Evolutionary conservation across 768 basidiomycete genomes (phyloP).

Genomic region (Chalciporus chontae): DNA sequence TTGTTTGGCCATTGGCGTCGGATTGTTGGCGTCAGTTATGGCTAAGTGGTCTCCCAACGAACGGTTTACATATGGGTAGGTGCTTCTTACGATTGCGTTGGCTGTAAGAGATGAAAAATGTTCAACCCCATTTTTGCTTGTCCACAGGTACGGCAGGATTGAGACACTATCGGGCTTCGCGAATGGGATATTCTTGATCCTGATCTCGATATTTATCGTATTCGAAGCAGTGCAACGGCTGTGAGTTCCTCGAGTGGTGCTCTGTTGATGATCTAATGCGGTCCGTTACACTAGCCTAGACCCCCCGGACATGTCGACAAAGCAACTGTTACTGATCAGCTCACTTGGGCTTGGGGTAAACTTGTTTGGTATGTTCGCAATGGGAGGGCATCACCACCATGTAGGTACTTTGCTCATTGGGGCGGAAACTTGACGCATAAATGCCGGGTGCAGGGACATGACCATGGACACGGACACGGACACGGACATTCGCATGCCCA

Average conservation of each 20-base stretch:
- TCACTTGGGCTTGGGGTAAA: constrained; percentile 89
- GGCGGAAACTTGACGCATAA: background rate
- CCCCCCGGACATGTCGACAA: constrained; percentile 97
- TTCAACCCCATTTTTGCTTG: background rate
- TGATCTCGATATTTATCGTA: constrained; percentile 97
- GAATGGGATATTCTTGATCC: constrained; percentile 89
- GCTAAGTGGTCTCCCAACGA: constrained; percentile 96
- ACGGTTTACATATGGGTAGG: constrained; percentile 91
- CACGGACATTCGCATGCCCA: constrained; percentile 58
- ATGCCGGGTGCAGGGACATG: constrained; percentile 16
- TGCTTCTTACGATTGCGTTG: constrained; percentile 4
- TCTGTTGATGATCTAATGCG: background rate
- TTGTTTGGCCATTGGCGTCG: constrained; percentile 95
- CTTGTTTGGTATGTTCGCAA: constrained; percentile 97
- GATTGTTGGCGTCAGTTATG: constrained; percentile 95
- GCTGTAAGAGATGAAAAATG: background rate
- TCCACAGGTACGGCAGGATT: constrained; percentile 81
- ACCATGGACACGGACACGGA: constrained; percentile 8
- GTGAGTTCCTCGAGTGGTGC: constrained; percentile 40
- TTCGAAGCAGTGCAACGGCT: constrained; percentile 96
- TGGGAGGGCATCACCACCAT: constrained; percentile 89
- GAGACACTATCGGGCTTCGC: constrained; percentile 98
- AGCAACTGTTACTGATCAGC: constrained; percentile 86
- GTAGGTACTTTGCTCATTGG: constrained; percentile 37
- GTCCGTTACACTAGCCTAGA: constrained; percentile 53